phyloP scores from a whole-genome alignment of 495 filamentous ascomycete species.

The Neurospora cerealis region DNA sequence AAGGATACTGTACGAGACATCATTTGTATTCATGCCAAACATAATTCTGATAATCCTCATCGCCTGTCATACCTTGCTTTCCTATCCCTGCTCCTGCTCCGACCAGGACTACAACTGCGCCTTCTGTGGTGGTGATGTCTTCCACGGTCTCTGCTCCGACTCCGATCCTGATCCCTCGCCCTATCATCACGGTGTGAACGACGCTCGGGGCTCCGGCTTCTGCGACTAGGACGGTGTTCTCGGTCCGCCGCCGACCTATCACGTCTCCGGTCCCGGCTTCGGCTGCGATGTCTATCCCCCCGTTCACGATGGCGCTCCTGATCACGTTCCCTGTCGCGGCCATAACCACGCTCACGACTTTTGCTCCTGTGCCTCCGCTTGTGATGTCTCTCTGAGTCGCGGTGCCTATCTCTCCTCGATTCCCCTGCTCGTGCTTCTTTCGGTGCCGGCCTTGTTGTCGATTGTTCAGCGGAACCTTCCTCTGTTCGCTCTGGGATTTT shows the following conservation, averaged over 20 bases:
- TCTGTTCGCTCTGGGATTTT: conserved; percentile 12
- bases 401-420: conserved; percentile 14
- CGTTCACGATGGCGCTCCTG: conserved; percentile 11
- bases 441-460: neutral
- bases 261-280: conserved; percentile 25
- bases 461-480: conserved; percentile 2
- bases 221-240: conserved; percentile 9
- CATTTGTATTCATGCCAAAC: neutral
- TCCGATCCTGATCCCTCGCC: conserved; percentile 4
- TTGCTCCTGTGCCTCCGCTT: conserved; percentile 26
- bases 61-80: neutral
- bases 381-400: conserved; percentile 25
- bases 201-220: conserved; percentile 21
- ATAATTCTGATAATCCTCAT: neutral
- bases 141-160: conserved; percentile 7
- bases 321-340: conserved; percentile 6
- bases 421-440: conserved; percentile 10
- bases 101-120: conserved; percentile 12
- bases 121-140: conserved; percentile 1
- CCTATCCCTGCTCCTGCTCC: conserved; percentile 17
- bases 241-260: conserved; percentile 4
- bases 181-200: conserved; percentile 4
- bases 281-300: conserved; percentile 23
- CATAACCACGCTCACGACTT: conserved; percentile 12
- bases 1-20: neutral